Percentiles rank a stretch among this genome's conserved stretches.
Evolutionary conservation across 73 alveolate species (phyloP).

Genomic region (Tetrahymena malaccensis): DNA sequence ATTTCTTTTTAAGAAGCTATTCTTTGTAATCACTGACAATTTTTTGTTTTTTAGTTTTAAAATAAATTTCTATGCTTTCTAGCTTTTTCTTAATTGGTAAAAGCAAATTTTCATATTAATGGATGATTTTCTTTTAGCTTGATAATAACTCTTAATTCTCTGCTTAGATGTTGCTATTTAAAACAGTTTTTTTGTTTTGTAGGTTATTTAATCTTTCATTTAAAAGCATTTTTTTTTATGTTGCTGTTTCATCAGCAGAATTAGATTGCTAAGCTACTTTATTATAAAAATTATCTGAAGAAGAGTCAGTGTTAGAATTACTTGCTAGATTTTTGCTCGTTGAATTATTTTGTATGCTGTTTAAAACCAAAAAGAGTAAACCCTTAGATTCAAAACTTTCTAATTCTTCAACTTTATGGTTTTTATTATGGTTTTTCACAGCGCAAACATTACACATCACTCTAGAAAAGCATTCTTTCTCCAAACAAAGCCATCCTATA

Average conservation of each 20-base stretch:
- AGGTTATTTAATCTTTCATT: neutral
- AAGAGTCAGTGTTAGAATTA: neutral
- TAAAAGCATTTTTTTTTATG: neutral
- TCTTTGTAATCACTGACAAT: neutral
- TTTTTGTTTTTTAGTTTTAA: neutral
- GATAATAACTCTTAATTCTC: neutral
- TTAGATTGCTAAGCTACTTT: neutral
- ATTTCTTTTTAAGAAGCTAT: neutral
- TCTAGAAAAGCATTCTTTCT: constrained; percentile 12
- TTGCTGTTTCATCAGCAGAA: neutral
- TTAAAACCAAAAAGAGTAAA: neutral
- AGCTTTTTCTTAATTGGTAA: neutral
- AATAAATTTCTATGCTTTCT: neutral
- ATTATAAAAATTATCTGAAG: neutral
- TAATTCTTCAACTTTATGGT: constrained; percentile 12
- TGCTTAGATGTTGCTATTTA: neutral
- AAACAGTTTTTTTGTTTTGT: neutral
- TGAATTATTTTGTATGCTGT: neutral
- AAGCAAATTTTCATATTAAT: neutral
- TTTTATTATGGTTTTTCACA: constrained; percentile 28
- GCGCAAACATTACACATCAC: constrained; percentile 43
- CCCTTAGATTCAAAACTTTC: neutral
- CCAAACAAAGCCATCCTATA: constrained; percentile 31
- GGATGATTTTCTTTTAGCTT: neutral
- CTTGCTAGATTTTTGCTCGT: neutral